Evolutionary conservation across 2,329 filamentous ascomycete species (phyloP).

Genomic region (Orbilia brochopaga): DNA sequence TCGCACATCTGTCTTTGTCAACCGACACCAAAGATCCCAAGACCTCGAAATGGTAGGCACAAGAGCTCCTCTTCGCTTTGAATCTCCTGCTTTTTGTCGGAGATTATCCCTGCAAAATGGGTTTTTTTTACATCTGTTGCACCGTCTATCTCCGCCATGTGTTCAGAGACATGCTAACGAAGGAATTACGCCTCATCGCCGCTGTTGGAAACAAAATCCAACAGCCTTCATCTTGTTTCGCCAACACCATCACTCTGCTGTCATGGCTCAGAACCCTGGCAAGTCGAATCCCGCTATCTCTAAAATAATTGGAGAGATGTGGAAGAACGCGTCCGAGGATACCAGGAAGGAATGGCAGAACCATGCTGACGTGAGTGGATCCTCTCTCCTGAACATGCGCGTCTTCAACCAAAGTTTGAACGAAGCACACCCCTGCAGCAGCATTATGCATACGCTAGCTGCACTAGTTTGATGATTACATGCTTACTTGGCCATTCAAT

Average conservation of each 20-base stretch:
- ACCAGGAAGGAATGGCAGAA: conserved; percentile 85
- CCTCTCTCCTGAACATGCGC: conserved; percentile 19
- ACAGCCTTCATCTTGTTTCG: conserved; percentile 97
- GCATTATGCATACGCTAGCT: too few relatives aligned
- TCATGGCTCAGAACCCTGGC: conserved; percentile 82
- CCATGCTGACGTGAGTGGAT: conserved; percentile 74
- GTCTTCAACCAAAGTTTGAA: too few relatives aligned
- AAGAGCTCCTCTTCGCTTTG: conserved; percentile 36
- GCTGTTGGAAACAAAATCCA: conserved; percentile 54
- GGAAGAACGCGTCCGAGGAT: conserved; percentile 76
- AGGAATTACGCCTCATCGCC: conserved; percentile 32
- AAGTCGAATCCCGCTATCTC: conserved; percentile 95
- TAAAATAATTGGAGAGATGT: conserved; percentile 94
- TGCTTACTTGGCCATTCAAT: conserved; percentile 45
- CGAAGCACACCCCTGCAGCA: too few relatives aligned
- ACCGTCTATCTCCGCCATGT: conserved; percentile 23
- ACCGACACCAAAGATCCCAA: conserved; percentile 54
- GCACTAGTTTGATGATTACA: conserved; percentile 23
- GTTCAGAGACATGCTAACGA: conserved; percentile 35
- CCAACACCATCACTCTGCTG: conserved; percentile 83
- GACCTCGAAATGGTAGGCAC: conserved; percentile 54
- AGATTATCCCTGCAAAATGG: too few relatives aligned
- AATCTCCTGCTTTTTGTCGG: conserved; percentile 28
- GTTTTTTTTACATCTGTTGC: conserved; percentile 32
- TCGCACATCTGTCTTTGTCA: conserved; percentile 55